Conservation (phyloP, 2,329 filamentous ascomycete species). For the Geosmithia morbida region DNA sequence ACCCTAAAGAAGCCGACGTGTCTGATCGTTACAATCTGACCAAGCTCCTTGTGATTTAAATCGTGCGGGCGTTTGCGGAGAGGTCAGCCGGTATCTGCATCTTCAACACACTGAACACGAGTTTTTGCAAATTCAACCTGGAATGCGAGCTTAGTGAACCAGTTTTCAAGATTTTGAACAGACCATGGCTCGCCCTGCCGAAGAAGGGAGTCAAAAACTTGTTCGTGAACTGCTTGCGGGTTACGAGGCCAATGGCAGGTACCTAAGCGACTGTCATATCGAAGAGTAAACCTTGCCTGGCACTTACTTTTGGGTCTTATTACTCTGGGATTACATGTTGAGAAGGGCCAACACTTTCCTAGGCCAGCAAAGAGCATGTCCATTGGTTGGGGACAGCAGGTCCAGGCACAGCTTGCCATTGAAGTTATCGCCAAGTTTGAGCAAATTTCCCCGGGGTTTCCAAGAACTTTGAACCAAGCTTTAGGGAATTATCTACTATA, state of each 20-base stretch:
- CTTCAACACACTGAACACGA: conserved; percentile 25
- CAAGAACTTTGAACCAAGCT: neutral
- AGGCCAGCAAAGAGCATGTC: neutral
- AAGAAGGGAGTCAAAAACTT: conserved; percentile 24
- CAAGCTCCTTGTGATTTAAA: conserved; percentile 16
- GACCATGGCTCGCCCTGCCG: conserved; percentile 25
- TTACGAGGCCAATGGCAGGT: conserved; percentile 16
- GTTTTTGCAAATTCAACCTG: conserved; percentile 22
- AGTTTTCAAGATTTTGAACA: conserved; percentile 5
- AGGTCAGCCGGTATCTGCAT: conserved; percentile 7
- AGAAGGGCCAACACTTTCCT: neutral
- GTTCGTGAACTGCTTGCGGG: conserved; percentile 14
- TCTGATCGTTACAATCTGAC: conserved; percentile 13
- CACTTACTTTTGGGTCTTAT: neutral
- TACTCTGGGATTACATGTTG: neutral
- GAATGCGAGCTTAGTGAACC: conserved; percentile 4
- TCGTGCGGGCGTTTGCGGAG: conserved; percentile 13
- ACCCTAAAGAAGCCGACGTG: conserved; percentile 13
- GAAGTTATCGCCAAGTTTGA: neutral
- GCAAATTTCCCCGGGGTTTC: neutral
- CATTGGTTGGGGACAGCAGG: neutral
- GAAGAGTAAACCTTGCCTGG: conserved; percentile 5
- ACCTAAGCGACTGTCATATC: conserved; percentile 16
- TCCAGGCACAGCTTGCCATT: neutral
- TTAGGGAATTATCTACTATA: no score